These are phyloP conservation scores for Aspergillus sclerotiicarbonarius DNA, from an alignment of 495 filamentous ascomycete genomes.

Conservation along the genomic window DNA sequence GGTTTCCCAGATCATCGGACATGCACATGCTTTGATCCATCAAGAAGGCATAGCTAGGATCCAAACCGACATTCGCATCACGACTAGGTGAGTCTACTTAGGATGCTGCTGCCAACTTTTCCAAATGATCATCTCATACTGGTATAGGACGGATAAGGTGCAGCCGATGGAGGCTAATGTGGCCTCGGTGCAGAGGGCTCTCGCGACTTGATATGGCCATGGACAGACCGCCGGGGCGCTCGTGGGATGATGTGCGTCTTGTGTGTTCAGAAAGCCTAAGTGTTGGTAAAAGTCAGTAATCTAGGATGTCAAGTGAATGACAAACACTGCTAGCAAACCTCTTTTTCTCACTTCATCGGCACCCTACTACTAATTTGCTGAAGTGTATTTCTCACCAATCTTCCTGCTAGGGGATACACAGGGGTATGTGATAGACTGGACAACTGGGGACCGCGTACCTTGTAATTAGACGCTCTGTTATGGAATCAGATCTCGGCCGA, in stretches of 20 bases:
- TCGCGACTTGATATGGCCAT: conserved; percentile 1
- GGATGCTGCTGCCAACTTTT: neutral
- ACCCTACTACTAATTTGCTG: neutral
- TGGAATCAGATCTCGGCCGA: no score
- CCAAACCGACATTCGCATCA: conserved; percentile 79
- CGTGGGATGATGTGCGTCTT: neutral
- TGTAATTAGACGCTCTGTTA: no score
- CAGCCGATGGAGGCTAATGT: conserved; percentile 19
- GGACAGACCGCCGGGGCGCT: neutral
- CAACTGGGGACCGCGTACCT: no score
- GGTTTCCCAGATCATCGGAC: conserved; percentile 74
- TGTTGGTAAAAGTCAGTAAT: neutral
- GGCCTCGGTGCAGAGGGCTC: conserved; percentile 23
- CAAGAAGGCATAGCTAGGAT: conserved; percentile 68
- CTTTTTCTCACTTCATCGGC: neutral
- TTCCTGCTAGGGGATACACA: no score
- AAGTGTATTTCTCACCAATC: neutral
- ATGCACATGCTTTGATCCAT: conserved; percentile 78
- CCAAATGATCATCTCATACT: neutral
- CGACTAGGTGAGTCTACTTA: conserved; percentile 59
- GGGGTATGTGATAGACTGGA: no score
- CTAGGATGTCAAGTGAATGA: neutral
- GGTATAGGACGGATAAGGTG: conserved; percentile 27
- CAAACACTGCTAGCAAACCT: neutral
- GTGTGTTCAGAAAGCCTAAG: neutral